Base-by-base conservation (phyloP, 306 rosid species). In the Casuarina glauca region DNA sequence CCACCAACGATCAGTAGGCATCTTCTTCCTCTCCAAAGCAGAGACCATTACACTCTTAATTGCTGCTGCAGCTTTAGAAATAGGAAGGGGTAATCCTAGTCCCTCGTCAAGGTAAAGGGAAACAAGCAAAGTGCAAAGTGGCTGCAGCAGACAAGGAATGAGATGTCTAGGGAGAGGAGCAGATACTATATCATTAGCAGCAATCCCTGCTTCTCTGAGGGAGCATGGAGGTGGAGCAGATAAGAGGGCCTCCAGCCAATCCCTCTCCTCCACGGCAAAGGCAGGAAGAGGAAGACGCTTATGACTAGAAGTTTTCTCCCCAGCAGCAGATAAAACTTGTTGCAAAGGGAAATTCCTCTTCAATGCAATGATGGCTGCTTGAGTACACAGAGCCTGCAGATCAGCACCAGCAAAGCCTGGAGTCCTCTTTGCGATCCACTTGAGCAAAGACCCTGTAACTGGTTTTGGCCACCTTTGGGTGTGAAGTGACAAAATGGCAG, bases 301-400 rank as follows among this genome's bases (percentile, higher is more conserved):
- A 78, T 80, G 76, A 62, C 82, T 71, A 46, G 85, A 83, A 76
- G 66, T 64, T 73, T 84, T 87, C 80, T 81, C 89, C 69, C 84
- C 90, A 80, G 96, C 97, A 36, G 87, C 82, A 70, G 96, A 86
- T 72, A 95, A 75, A 78, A 91, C 85, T 79, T 88, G 89, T 46
- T 91, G 94, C 85, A 95, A 87, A 85, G 98, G 98, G 72, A 95
- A 95, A 80, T 91, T 95, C 81, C 98, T 91, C 88, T 88, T 92
- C 91, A 95, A 87, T 8, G 97, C 96, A 70, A 80, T 91, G 39
- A 95, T 85, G 53, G 97, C 98, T 48, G 97, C 98, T 85, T 91
- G 97, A 36, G 98, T 95, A 86, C 98, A 95, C 44, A 95, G 98
- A 78, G 98, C 97, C 86, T 92, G 98, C 81, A 95, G 93, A 89